phyloP scores from a whole-genome alignment of 2,329 filamentous ascomycete genomes.

The Elsinoe ampelina region DNA sequence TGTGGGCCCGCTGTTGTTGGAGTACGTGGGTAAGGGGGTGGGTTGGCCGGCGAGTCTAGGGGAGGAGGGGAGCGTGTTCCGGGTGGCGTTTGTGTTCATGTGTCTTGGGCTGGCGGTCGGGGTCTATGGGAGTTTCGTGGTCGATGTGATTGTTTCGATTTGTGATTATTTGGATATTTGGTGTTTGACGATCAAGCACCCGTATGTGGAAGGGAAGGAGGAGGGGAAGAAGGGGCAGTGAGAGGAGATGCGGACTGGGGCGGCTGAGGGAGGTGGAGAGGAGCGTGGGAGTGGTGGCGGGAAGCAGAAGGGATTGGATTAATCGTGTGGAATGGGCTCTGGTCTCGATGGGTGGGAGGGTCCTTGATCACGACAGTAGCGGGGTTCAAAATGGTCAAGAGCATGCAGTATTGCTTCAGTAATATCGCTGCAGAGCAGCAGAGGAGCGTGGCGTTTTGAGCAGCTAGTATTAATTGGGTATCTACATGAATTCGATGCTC shows the following conservation, averaged over 20 bases:
- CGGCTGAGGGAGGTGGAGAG: background rate
- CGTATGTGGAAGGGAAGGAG: slow-evolving; percentile 29
- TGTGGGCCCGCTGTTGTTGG: slow-evolving; percentile 57
- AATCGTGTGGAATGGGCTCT: background rate
- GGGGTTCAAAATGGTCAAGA: no score
- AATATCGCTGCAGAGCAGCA: background rate
- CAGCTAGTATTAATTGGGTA: background rate
- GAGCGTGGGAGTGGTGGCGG: background rate
- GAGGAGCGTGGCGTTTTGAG: background rate
- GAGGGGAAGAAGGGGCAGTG: slow-evolving; percentile 12
- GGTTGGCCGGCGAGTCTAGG: slow-evolving; percentile 73
- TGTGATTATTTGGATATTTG: slow-evolving; percentile 98
- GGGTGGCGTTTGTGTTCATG: slow-evolving; percentile 82
- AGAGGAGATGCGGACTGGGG: background rate
- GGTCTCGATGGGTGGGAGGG: no score
- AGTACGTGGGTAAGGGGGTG: slow-evolving; percentile 29
- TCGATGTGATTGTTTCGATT: slow-evolving; percentile 94
- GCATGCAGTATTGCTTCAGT: background rate
- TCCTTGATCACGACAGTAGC: no score
- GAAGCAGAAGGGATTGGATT: background rate
- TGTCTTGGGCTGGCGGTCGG: slow-evolving; percentile 78
- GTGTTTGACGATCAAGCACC: slow-evolving; percentile 95
- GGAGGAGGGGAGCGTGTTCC: slow-evolving; percentile 51
- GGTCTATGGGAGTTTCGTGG: slow-evolving; percentile 94
- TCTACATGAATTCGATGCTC: background rate